Percentiles rank a stretch among this genome's conserved stretches.
Conservation (phyloP, 1,284 basidiomycete species). For the Puccinia coronata region DNA sequence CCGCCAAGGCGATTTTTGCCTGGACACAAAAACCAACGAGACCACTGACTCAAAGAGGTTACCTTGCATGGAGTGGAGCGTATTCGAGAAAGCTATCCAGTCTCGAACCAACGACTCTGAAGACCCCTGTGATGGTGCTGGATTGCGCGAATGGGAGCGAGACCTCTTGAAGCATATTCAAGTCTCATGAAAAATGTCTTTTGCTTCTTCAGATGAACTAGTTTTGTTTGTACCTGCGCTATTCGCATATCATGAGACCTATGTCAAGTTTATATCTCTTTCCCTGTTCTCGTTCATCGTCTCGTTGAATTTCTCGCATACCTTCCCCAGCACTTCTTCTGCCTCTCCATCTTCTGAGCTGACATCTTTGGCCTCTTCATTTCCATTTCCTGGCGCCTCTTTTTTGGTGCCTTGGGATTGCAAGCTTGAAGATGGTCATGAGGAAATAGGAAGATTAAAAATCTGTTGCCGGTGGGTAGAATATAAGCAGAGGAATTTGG, state of each 20-base stretch:
- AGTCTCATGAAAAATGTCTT: neutral
- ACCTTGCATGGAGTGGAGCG: constrained; percentile 73
- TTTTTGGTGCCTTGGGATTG: constrained; percentile 16
- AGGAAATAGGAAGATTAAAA: constrained; percentile 19
- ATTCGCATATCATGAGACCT: no score
- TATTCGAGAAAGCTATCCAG: constrained; percentile 68
- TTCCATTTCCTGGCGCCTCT: neutral
- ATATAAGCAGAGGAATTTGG: no score
- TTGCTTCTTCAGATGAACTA: no score
- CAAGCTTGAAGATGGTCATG: constrained; percentile 54
- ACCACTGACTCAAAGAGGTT: constrained; percentile 58
- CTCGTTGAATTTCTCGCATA: no score
- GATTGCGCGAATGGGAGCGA: constrained; percentile 37
- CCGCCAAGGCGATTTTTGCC: constrained; percentile 76
- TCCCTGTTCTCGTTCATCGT: no score
- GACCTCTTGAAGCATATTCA: constrained; percentile 48
- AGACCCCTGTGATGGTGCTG: constrained; percentile 7
- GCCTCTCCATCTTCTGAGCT: neutral
- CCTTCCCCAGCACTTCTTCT: no score
- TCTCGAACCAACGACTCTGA: neutral
- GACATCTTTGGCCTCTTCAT: neutral
- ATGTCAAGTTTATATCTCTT: no score
- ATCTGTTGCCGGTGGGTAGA: no score
- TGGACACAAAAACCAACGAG: constrained; percentile 59
- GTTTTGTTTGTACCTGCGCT: no score